These are phyloP conservation scores for Penicillium paradoxum DNA, from an alignment of 495 filamentous ascomycete genomes.

Conservation along the genomic window DNA sequence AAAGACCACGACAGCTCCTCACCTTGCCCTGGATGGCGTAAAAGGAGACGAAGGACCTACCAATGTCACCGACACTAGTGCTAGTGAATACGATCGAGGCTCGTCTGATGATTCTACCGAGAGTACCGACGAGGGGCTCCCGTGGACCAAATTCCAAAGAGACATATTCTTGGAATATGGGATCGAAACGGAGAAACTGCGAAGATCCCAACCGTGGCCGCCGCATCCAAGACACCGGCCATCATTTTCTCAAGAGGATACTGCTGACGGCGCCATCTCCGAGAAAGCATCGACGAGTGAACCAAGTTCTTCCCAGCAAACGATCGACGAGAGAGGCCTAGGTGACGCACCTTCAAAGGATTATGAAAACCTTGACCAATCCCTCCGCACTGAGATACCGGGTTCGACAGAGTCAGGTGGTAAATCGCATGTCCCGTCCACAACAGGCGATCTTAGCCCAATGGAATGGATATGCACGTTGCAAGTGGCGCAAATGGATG, in stretches of 20 bases:
- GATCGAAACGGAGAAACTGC: constrained; percentile 11
- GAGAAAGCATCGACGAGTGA: not conserved
- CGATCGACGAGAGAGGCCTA: not conserved
- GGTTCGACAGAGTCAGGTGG: not conserved
- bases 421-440: not conserved
- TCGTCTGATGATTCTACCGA: constrained; percentile 1
- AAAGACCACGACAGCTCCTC: not conserved
- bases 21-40: not conserved
- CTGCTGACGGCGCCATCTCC: not conserved
- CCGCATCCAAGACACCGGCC: not conserved
- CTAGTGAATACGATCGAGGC: constrained; percentile 8
- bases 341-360: not conserved
- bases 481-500: constrained; percentile 20
- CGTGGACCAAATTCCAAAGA: constrained; percentile 17
- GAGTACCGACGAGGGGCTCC: not conserved
- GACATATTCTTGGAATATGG: constrained; percentile 26
- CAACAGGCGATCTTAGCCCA: not conserved
- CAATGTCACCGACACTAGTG: constrained; percentile 4
- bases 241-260: constrained; percentile 1
- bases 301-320: not conserved
- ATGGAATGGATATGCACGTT: constrained; percentile 25
- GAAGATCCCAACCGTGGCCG: not conserved
- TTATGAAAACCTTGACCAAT: not conserved
- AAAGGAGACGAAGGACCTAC: not conserved
- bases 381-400: not conserved